These are phyloP conservation scores for Cadophora luteo-olivacea DNA, from an alignment of 2,329 filamentous ascomycete species.

Conservation along the genomic window DNA sequence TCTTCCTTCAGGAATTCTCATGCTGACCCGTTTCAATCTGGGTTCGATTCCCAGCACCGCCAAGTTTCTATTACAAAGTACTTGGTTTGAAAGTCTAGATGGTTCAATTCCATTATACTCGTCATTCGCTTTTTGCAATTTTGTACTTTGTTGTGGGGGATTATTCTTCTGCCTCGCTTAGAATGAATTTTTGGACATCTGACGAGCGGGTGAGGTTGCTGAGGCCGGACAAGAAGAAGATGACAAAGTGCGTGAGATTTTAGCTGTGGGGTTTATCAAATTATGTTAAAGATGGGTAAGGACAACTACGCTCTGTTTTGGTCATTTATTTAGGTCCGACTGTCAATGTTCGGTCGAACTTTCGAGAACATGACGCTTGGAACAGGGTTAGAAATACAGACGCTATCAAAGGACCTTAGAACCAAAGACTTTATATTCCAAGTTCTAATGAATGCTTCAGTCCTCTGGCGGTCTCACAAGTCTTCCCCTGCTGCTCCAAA, in stretches of 20 bases:
- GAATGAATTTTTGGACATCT: neutral
- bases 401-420: too few relatives aligned
- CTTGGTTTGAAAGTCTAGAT: constrained; percentile 18
- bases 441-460: too few relatives aligned
- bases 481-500: neutral
- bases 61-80: constrained; percentile 2
- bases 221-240: too few relatives aligned
- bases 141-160: neutral
- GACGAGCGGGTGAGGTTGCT: neutral
- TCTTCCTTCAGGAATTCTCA: constrained; percentile 5
- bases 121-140: constrained; percentile 1
- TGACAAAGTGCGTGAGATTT: too few relatives aligned
- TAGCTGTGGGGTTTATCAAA: neutral
- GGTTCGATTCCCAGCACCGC: constrained; percentile 25
- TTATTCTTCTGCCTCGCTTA: neutral
- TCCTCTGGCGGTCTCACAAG: too few relatives aligned
- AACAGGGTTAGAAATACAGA: too few relatives aligned
- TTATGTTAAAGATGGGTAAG: neutral
- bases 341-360: too few relatives aligned
- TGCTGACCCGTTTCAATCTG: constrained; percentile 23
- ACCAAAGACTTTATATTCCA: too few relatives aligned
- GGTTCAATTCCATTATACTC: constrained; percentile 14
- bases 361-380: too few relatives aligned
- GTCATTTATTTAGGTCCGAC: too few relatives aligned
- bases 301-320: too few relatives aligned